Evolutionary conservation across 208 protist genomes (phyloP).

Genomic region (Balamuthia mandrillaris): DNA sequence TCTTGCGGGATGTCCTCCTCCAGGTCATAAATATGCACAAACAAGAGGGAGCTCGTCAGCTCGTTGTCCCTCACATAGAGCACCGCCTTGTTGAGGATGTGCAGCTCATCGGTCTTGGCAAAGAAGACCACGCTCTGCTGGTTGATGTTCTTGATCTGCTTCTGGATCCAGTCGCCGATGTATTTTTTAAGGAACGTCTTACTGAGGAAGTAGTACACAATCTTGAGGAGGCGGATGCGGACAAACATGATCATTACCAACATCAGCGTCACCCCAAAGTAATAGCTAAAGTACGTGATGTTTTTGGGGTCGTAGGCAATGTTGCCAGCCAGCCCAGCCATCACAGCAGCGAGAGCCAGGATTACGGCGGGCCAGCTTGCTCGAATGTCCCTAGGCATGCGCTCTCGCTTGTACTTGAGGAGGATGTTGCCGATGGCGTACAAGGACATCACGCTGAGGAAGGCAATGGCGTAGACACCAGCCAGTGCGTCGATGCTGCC

Average conservation of each 20-base stretch:
- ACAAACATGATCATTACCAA: conserved; percentile 70
- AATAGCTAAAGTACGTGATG: conserved; percentile 70
- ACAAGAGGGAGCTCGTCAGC: conserved; percentile 62
- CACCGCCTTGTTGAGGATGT: conserved; percentile 74
- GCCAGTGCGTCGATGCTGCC: conserved; percentile 40
- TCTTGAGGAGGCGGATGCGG: conserved; percentile 54
- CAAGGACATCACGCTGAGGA: conserved; percentile 76
- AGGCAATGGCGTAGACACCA: conserved; percentile 72
- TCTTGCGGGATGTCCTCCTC: conserved; percentile 34
- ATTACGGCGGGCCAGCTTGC: conserved; percentile 31
- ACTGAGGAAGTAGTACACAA: conserved; percentile 53
- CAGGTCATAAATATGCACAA: conserved; percentile 56
- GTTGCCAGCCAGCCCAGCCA: conserved; percentile 58
- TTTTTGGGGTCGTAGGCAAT: conserved; percentile 60
- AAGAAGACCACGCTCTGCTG: conserved; percentile 75
- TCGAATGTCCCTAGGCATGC: conserved; percentile 45
- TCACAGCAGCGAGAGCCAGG: background rate
- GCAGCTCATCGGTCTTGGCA: conserved; percentile 65
- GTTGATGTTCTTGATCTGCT: conserved; percentile 57
- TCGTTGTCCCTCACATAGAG: conserved; percentile 79
- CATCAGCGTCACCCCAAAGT: conserved; percentile 61
- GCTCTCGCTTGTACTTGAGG: conserved; percentile 79
- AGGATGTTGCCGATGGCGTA: conserved; percentile 78
- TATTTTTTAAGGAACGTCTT: conserved; percentile 1
- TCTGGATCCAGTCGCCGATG: conserved; percentile 24